Conservation (phyloP, 306 rosid genomes). For the Cucurbita ficifolia region DNA sequence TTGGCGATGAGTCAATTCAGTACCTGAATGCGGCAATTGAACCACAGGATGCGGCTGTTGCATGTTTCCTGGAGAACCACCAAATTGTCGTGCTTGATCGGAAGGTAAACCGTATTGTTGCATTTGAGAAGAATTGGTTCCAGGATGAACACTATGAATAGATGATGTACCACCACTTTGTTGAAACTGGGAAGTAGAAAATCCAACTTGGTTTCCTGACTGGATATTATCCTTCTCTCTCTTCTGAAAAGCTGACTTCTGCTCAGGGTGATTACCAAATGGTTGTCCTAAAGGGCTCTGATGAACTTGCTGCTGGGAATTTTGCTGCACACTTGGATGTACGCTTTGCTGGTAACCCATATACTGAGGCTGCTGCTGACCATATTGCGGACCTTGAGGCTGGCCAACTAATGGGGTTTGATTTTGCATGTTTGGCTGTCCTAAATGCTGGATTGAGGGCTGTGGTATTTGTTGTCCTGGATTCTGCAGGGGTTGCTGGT, state of each 20-base stretch:
- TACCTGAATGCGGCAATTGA: constrained; percentile 45
- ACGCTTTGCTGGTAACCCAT: constrained; percentile 53
- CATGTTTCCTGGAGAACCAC: constrained; percentile 31
- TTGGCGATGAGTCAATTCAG: constrained; percentile 41
- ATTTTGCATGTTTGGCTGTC: constrained; percentile 46
- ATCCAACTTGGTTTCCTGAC: constrained; percentile 51
- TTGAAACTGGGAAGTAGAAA: constrained; percentile 64
- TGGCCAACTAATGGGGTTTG: constrained; percentile 39
- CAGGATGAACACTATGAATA: constrained; percentile 38
- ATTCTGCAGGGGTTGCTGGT: constrained; percentile 24
- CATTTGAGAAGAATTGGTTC: constrained; percentile 34
- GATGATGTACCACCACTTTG: constrained; percentile 37
- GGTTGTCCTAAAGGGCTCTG: constrained; percentile 41
- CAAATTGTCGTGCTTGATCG: constrained; percentile 47
- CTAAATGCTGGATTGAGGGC: constrained; percentile 23
- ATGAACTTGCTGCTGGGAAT: constrained; percentile 33
- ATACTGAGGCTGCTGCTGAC: constrained; percentile 51
- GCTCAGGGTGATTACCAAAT: constrained; percentile 53
- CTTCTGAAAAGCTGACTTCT: constrained; percentile 19
- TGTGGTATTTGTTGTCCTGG: constrained; percentile 44
- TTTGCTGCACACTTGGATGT: constrained; percentile 43
- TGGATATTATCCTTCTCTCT: constrained; percentile 54
- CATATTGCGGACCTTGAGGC: constrained; percentile 46
- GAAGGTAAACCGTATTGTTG: constrained; percentile 41
- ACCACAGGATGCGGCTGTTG: constrained; percentile 45